Conservation (phyloP, 2,329 filamentous ascomycete genomes). For the Microsporum canis region DNA sequence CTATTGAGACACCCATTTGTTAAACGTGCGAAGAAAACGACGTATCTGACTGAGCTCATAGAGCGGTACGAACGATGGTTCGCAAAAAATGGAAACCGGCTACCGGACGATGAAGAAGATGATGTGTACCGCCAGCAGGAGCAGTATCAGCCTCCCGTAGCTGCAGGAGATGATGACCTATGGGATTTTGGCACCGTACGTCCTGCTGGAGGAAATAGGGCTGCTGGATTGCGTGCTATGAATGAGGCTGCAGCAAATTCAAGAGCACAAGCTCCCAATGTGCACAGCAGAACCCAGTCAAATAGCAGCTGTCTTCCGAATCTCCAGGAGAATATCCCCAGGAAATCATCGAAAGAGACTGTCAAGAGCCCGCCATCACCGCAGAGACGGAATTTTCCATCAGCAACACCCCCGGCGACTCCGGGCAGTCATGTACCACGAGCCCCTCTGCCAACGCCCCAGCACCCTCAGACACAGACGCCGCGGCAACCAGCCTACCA, state of each 20-base stretch:
- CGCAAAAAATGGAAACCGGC: conserved; percentile 61
- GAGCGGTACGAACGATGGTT: conserved; percentile 82
- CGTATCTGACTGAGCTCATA: conserved; percentile 92
- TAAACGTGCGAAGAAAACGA: conserved; percentile 82
- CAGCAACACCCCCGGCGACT: conserved; percentile 20
- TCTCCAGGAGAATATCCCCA: conserved; percentile 23
- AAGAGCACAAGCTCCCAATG: conserved; percentile 44
- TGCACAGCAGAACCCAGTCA: conserved; percentile 26
- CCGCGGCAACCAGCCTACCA: background rate
- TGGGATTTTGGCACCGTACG: conserved; percentile 98
- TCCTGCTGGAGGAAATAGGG: conserved; percentile 58
- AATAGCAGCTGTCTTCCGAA: conserved; percentile 4
- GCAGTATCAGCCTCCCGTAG: conserved; percentile 28
- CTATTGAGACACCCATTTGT: conserved; percentile 85
- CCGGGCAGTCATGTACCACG: conserved; percentile 43
- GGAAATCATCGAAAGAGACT: conserved; percentile 19
- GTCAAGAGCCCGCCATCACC: conserved; percentile 44
- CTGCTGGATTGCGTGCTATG: conserved; percentile 56
- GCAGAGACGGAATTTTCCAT: conserved; percentile 36
- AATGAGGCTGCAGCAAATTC: conserved; percentile 73
- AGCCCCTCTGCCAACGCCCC: conserved; percentile 48
- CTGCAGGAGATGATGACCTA: conserved; percentile 66
- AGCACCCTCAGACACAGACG: conserved; percentile 32
- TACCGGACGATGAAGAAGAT: conserved; percentile 54
- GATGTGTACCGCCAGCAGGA: conserved; percentile 29